These are phyloP conservation scores for Euphorbia celastroides DNA, from an alignment of 441 rosid species.

Conservation along the genomic window DNA sequence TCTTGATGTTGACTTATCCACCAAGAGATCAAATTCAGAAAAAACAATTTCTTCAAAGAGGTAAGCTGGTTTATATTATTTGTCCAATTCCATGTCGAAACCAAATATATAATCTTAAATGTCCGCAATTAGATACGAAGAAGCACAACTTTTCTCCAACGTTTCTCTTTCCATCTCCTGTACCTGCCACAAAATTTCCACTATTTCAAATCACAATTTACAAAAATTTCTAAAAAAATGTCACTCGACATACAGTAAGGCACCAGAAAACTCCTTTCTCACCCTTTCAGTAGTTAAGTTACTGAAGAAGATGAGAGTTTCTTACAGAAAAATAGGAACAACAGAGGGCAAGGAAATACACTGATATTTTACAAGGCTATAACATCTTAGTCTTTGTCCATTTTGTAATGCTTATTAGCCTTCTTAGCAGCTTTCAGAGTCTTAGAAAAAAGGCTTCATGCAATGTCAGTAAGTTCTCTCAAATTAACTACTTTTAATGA, in stretches of 20 bases:
- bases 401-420: not conserved
- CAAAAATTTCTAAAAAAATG: not conserved
- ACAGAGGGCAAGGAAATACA: too few species aligned
- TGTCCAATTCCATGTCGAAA: not conserved
- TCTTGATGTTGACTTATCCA: not conserved
- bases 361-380: not conserved
- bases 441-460: not conserved
- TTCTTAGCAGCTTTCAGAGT: not conserved
- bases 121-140: not conserved
- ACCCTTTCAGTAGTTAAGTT: not conserved
- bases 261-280: not conserved
- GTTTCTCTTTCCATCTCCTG: not conserved
- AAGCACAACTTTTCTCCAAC: not conserved
- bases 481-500: too few species aligned
- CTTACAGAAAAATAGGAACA: not conserved
- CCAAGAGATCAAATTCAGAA: too few species aligned
- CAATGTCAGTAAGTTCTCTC: not conserved
- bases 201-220: not conserved
- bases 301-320: not conserved
- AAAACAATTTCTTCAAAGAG: not conserved
- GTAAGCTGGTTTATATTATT: too few species aligned
- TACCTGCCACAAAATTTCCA: not conserved
- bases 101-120: not conserved
- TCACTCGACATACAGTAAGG: not conserved
- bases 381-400: not conserved